Conservation (phyloP, 2,329 filamentous ascomycete genomes). For the Phialophora expanda region DNA sequence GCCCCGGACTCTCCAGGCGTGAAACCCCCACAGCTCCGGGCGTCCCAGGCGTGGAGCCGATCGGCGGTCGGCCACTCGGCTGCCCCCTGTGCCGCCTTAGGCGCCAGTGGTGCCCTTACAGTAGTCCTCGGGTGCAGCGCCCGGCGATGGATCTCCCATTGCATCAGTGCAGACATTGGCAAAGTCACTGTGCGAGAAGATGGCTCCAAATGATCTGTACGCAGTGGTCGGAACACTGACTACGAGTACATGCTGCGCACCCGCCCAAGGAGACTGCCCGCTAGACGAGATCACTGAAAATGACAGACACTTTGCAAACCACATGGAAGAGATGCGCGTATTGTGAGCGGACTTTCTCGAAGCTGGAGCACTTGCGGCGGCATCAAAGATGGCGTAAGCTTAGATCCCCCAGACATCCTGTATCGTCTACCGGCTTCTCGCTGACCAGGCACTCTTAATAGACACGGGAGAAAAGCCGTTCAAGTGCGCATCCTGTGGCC, state of each 20-base stretch:
- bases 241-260: not conserved
- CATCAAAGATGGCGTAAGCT: not conserved
- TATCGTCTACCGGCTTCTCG: not conserved
- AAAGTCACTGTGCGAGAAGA: not conserved
- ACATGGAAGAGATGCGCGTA: not conserved
- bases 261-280: not conserved
- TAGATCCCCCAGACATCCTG: not conserved
- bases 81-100: too few species aligned
- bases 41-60: not conserved
- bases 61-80: not conserved
- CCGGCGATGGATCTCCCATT: not conserved
- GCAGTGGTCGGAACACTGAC: not conserved
- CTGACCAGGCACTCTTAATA: not conserved
- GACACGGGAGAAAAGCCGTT: not conserved
- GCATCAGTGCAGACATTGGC: not conserved
- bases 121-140: too few species aligned
- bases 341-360: not conserved
- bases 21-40: not conserved
- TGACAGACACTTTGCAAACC: not conserved
- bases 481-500: not conserved
- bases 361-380: not conserved
- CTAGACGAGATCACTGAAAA: not conserved
- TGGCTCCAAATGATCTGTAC: not conserved
- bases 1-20: not conserved
- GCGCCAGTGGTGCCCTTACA: too few species aligned